Conservation (phyloP, 192 early-diverging fungal genomes). For the Coemansia sp. region DNA sequence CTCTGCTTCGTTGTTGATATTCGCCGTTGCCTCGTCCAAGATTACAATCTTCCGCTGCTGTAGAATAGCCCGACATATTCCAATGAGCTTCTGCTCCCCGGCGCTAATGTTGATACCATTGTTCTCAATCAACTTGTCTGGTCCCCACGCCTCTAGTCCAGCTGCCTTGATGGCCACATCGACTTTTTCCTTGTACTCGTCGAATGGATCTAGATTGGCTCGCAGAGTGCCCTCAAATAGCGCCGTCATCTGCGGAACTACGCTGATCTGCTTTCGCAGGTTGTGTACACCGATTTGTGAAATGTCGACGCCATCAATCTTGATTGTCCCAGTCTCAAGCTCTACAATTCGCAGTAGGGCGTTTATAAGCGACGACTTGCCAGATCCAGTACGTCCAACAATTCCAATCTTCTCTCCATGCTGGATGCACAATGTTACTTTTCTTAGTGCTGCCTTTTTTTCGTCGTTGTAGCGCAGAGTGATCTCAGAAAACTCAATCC, state of each 20-base stretch:
- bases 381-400: conserved; percentile 64
- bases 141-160: conserved; percentile 58
- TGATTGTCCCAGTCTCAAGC: conserved; percentile 62
- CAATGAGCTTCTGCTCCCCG: conserved; percentile 74
- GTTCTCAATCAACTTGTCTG: conserved; percentile 35
- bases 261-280: conserved; percentile 70
- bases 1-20: conserved; percentile 48
- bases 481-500: conserved; percentile 16
- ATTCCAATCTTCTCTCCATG: conserved; percentile 53
- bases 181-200: conserved; percentile 68
- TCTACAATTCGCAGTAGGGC: conserved; percentile 82
- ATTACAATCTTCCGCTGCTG: conserved; percentile 63
- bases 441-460: conserved; percentile 39
- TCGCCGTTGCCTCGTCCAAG: conserved; percentile 69
- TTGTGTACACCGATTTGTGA: conserved; percentile 67
- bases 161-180: conserved; percentile 65
- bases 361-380: conserved; percentile 76
- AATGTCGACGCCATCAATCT: conserved; percentile 75
- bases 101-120: conserved; percentile 35
- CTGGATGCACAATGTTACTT: conserved; percentile 48
- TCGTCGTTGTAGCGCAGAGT: conserved; percentile 20
- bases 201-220: conserved; percentile 85
- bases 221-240: conserved; percentile 58
- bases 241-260: conserved; percentile 73
- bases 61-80: conserved; percentile 74